These are phyloP conservation scores for Epichloe coenophiala DNA, from an alignment of 2,329 filamentous ascomycete species.

Conservation along the genomic window DNA sequence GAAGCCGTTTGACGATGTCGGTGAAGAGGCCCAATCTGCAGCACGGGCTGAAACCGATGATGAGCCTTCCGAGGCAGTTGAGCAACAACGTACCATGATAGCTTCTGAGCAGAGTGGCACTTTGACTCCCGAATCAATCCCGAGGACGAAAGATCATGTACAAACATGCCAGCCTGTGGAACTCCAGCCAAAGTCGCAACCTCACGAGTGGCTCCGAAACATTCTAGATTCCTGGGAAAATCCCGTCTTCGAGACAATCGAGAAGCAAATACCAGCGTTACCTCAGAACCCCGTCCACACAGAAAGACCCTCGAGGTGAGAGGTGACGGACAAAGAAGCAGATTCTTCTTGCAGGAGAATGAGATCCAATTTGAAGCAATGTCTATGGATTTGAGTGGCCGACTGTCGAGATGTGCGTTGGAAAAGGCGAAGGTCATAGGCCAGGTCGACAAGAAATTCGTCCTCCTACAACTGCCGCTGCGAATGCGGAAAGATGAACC, in stretches of 20 bases:
- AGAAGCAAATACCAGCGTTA: constrained; percentile 31
- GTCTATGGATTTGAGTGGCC: constrained; percentile 20
- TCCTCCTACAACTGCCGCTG: constrained; percentile 49
- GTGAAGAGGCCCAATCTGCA: neutral
- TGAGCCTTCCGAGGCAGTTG: neutral
- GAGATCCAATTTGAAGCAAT: constrained; percentile 17
- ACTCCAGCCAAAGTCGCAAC: constrained; percentile 6
- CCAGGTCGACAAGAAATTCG: constrained; percentile 85
- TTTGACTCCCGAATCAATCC: no score
- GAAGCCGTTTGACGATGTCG: constrained; percentile 29
- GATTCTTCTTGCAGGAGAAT: constrained; percentile 4
- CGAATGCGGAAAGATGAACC: constrained; percentile 1
- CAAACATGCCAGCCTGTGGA: constrained; percentile 1
- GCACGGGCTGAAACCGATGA: no score
- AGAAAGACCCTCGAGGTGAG: constrained; percentile 1
- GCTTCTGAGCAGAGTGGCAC: neutral
- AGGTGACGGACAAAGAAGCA: constrained; percentile 3
- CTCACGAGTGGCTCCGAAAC: constrained; percentile 42
- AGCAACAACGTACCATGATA: neutral
- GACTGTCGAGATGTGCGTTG: constrained; percentile 51
- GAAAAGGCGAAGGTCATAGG: constrained; percentile 51
- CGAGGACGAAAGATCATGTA: neutral
- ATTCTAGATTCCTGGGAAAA: constrained; percentile 59
- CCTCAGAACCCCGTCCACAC: constrained; percentile 9
- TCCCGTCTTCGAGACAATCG: constrained; percentile 50